Evolutionary conservation across 2,329 filamentous ascomycete genomes (phyloP).

Genomic region (Bisporella sp.): DNA sequence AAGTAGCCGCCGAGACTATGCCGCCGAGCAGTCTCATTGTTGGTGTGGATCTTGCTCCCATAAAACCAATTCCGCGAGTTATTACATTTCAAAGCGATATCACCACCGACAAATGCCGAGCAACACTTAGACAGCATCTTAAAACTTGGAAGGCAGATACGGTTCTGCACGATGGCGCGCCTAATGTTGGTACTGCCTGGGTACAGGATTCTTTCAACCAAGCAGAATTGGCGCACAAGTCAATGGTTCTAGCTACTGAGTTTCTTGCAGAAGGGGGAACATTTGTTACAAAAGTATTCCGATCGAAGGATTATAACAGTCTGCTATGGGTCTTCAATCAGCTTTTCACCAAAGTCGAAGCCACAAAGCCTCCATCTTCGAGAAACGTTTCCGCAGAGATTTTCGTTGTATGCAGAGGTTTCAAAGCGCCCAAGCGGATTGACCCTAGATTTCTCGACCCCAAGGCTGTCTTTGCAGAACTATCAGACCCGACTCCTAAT

Average conservation of each 20-base stretch:
- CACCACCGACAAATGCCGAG: conserved; percentile 90
- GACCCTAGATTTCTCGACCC: conserved; percentile 92
- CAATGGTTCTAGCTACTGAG: conserved; percentile 88
- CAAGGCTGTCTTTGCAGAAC: conserved; percentile 82
- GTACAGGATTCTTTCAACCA: conserved; percentile 98
- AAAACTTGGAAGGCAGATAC: conserved; percentile 97
- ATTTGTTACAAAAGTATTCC: conserved; percentile 96
- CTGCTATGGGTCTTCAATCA: conserved; percentile 97
- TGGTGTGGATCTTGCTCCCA: conserved; percentile 88
- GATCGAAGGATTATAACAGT: conserved; percentile 94
- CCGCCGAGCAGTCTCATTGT: conserved; percentile 83
- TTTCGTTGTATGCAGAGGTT: conserved; percentile 93
- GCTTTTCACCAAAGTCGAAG: conserved; percentile 89
- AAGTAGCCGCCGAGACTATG: conserved; percentile 95
- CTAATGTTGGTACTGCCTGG: conserved; percentile 97
- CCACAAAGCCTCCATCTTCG: conserved; percentile 93
- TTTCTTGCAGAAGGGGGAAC: conserved; percentile 84
- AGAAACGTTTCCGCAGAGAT: conserved; percentile 97
- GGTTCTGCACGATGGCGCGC: conserved; percentile 92
- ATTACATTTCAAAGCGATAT: conserved; percentile 98
- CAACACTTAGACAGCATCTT: conserved; percentile 80
- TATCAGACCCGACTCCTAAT: conserved; percentile 79
- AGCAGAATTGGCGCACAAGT: conserved; percentile 84
- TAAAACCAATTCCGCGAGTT: conserved; percentile 89
- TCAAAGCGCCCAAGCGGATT: conserved; percentile 87